These are phyloP conservation scores for Botryotinia calthae DNA, from an alignment of 2,329 filamentous ascomycete species.

Conservation along the genomic window DNA sequence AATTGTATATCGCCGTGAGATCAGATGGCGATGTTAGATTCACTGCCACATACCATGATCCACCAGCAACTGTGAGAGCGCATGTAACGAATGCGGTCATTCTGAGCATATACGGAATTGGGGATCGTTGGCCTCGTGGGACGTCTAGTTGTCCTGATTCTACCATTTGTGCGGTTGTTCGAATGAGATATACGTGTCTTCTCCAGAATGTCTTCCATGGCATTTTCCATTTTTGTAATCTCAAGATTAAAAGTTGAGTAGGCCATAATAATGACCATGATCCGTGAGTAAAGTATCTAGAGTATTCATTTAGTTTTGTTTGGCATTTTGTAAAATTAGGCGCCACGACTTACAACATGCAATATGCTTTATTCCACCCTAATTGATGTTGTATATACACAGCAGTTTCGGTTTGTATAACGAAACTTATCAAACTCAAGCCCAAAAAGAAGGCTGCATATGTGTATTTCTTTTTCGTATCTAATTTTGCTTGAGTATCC, in stretches of 20 bases:
- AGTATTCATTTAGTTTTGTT: conserved; percentile 14
- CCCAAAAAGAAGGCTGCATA: conserved; percentile 82
- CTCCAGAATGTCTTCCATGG: conserved; percentile 88
- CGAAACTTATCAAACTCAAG: conserved; percentile 82
- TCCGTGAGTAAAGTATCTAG: conserved; percentile 82
- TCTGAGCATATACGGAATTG: conserved; percentile 70
- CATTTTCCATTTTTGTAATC: conserved; percentile 72
- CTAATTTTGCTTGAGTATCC: conserved; percentile 58
- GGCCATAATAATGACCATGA: conserved; percentile 93
- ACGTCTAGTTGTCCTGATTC: conserved; percentile 73
- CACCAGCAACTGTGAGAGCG: conserved; percentile 83
- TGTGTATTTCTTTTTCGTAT: conserved; percentile 78
- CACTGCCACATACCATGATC: conserved; percentile 95
- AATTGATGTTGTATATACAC: conserved; percentile 91
- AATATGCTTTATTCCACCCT: conserved; percentile 98
- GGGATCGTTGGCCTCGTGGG: conserved; percentile 49
- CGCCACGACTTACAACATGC: conserved; percentile 74
- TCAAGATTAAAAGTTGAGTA: conserved; percentile 73
- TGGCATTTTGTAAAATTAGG: not conserved
- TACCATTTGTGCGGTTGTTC: conserved; percentile 78
- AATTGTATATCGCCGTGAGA: conserved; percentile 98
- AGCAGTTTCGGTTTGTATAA: conserved; percentile 91
- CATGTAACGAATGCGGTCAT: conserved; percentile 81
- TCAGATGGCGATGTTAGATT: conserved; percentile 90
- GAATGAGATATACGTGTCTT: conserved; percentile 60